Base-by-base conservation (phyloP, 805 yeast species). In the Zygotorulaspora florentina region DNA sequence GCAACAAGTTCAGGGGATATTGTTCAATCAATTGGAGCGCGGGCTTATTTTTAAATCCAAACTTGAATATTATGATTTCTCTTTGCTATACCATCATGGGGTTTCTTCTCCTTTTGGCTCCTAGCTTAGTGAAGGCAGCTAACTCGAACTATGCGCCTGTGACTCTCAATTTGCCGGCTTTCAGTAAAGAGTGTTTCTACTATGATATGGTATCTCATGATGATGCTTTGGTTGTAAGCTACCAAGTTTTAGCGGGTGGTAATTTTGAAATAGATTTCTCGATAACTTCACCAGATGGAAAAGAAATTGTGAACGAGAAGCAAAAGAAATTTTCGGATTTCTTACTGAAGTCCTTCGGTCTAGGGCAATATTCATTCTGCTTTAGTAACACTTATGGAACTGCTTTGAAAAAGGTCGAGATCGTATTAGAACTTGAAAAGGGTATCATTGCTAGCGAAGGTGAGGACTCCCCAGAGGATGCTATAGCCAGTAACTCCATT, bases 241-340 rank as follows among this genome's bases (percentile, higher is more conserved):
- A 72, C 45, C 76, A 72, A 58, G 87, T 81, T 43, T 74, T 81
- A 55, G 74, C 78, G 40, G 87, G 87, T 50, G 87, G 87, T 13
- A 73, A 80, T 45, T 81, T 80, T 55, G 86, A 81, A 61, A 76
- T 81, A 44, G 85, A 81, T 59, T 81, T 80, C 60, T 72, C 74
- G 47, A 78, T 81, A 51, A 76, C 70, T 42, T 72, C 77, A 43
- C 86, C 87, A 29, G 69, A 64, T 39, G 80, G 79, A 17, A 66
- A 71, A 36, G 61, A 70, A 10, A 66, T 80, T 50, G 72, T 72
- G 42, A 50, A 68, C 23, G 84, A 79, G 52, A 69, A 71, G 49
- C 80, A 80, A 57, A 77, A 77, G 61, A 79, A 82, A 67, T 82
- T 77, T 59, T 83, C 83, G 6, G 86, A 81, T 55, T 79, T 78